Base-by-base conservation (phyloP, 2,329 filamentous ascomycete species). In the Trichoderma koningiopsis region DNA sequence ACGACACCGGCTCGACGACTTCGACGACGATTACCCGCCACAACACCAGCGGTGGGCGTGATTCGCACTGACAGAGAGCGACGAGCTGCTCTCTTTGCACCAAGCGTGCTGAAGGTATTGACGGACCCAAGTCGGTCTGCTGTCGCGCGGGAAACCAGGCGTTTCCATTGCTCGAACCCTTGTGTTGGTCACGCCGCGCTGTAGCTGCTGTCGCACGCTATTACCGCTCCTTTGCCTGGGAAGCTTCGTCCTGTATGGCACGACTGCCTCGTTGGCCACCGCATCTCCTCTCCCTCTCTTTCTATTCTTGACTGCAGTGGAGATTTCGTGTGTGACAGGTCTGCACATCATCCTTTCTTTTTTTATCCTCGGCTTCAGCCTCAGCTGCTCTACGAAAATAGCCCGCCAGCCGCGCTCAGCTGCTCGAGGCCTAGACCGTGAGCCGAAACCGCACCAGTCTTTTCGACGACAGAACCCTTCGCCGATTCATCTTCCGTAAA, bases 191-290 rank as follows among this genome's bases (percentile, higher is more conserved):
- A n/a, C 27, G 24, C 37, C 8, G 16, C 19, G 19, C 19, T n/a
- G 31, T 37, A 59, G 53, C 56, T 37, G 27, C 33, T 35, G 8
- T 58, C 40, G 63, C 63, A 55, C 47, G 56, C 55, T 59, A 29
- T 57, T 68, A 55, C 56, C 65, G 40, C 65, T 58, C 53, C 43
- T 69, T 63, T 63, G 33, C 47, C 49, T 49, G 61, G 67, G 67
- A 69, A 69, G 59, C 67, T 55, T 57, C 66, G 49, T 35, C 53
- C 59, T 47, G 40, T 69, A 57, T 52, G 53, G 57, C 65, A 60
- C 40, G 55, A 61, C 58, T 47, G 60, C 68, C 60, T 65, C 68
- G 60, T 43, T 60, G 53, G 57, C 47, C 35, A 53, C 55, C 29
- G 27, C 16, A 19, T 24, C 43, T 19, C 7, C 22, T 31, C 22